Evolutionary conservation across 1,139 yeast genomes (phyloP), one percentile per base, ranked within the genome.

Genomic region (Candida buenavistaensis): DNA sequence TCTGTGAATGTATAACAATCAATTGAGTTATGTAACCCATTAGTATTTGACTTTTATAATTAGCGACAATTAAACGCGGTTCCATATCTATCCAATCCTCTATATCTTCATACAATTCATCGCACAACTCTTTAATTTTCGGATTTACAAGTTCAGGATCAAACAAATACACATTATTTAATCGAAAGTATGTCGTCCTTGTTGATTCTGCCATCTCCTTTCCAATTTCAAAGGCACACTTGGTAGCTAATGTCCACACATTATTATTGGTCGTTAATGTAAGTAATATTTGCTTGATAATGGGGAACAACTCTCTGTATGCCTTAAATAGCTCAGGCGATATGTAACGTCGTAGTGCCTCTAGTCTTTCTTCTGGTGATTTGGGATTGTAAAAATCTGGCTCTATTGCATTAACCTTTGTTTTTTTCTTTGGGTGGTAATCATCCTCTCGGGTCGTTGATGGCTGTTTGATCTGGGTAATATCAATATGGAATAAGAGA

Each of bases 11-110:
- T 39, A 67, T 50, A 6, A 58, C 55, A 5, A 67, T 37, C 15
- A 68, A 40, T 33, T 64, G 68, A 4, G 64, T 34, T 9, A 68
- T 41, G 43, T 68, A 68, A 1, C 73, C 73, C 4, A 58, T 32
- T 11, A 66, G 39, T 5, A 66, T 37, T 19, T 56, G 57, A 12
- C 39, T 35, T 19, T 57, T 52, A 38, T 63, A 53, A 1, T 41
- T 27, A 6, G 35, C 33, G 4, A 51, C 47, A 6, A 65, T 41
- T 11, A 46, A 32, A 9, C 31, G 29, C 0, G 71, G 69, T 27
- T 64, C 65, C 46, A 60, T 42, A 20, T 51, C 57, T 14, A 30
- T 30, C 72, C 72, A 68, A n/a, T 47, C 52, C 34, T 66, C 72
- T 3, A 68, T 57, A 35, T 65, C 71, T 27, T 64, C 63, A 10